Evolutionary conservation across 2,329 filamentous ascomycete genomes (phyloP), one percentile per base, ranked within the genome.

Genomic region (Calonectria pteridis): DNA sequence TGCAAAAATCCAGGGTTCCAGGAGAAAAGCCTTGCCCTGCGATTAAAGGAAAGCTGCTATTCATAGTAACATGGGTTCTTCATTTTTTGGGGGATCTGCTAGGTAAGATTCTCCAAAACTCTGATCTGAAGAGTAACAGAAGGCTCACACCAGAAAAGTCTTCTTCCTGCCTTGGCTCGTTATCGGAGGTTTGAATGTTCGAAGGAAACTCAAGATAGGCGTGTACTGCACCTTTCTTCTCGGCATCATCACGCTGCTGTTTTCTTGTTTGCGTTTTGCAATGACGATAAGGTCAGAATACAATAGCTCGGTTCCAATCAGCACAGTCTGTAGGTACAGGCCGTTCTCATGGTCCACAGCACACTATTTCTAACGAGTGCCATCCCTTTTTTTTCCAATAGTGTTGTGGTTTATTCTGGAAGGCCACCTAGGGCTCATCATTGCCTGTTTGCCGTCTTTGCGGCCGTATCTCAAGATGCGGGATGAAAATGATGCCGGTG

Each of bases 391-490:
- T 2, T 53, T 11, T 18, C 16, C n/a, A n/a, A n/a, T n/a, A 78
- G 76, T 70, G 29, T 29, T 79, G 1, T 78, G 77, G 77, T 75
- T 65, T 16, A 35, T 51, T 2, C 65, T 78, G 3, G 76, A 79
- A 3, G 67, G 31, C 5, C 72, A 73, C 4, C 51, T 79, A 0
- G 73, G 77, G 0, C 67, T 79, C 6, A 71, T 79, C 16, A 68
- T 79, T 2, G 77, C 77, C 0, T 79, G 77, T 13, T 68, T 79
- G 3, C 77, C 77, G 0, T 71, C 77, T 16, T 72, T 79, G 0
- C 69, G 77, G 0, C 77, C 77, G 9, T 79, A 76, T 9, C 72
- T 79, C n/a, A 59, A 37, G 14, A 23, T 59, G 31, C 33, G 55
- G 7, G 33, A 26, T 26, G 55, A 59, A 9, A 59, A 59, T 37